These are phyloP conservation scores for Carnegiea gigantea DNA, from an alignment of 179 eudicot species.

Conservation along the genomic window DNA sequence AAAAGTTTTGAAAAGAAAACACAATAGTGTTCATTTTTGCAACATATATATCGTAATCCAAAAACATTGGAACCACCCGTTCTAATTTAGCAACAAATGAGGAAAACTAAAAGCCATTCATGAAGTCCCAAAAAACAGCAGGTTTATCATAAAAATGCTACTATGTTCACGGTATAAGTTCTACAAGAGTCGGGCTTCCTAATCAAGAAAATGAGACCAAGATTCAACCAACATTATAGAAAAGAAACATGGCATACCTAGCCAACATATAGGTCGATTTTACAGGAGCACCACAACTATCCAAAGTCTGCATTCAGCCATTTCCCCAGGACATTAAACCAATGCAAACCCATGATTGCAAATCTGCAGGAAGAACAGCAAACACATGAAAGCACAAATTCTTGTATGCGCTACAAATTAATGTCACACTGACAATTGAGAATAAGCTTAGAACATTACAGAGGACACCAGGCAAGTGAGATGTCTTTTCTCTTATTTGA, in stretches of 20 bases:
- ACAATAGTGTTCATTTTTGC: too few species aligned
- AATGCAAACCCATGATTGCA: constrained; percentile 99
- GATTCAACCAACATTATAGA: background rate
- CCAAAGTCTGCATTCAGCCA: constrained; percentile 99
- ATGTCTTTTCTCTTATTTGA: constrained; percentile 90
- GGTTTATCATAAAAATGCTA: background rate
- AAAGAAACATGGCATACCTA: constrained; percentile 48
- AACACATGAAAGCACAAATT: constrained; percentile 6
- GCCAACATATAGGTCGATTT: constrained; percentile 95
- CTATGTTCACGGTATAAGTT: background rate
- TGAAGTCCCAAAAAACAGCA: too few species aligned
- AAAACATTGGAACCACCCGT: too few species aligned
- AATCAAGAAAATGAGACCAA: background rate
- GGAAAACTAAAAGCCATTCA: too few species aligned
- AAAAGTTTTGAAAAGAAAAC: background rate
- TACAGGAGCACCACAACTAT: constrained; percentile 97
- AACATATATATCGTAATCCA: background rate
- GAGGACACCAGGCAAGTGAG: constrained; percentile 98
- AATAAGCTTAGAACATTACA: constrained; percentile 44
- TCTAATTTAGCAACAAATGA: background rate
- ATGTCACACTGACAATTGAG: constrained; percentile 11
- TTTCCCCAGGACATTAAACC: constrained; percentile 99
- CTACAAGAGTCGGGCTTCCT: background rate
- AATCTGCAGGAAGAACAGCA: constrained; percentile 51
- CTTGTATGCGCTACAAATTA: background rate